These are phyloP conservation scores for Citrus maxima DNA, from an alignment of 345 rosid species.

Conservation along the genomic window DNA sequence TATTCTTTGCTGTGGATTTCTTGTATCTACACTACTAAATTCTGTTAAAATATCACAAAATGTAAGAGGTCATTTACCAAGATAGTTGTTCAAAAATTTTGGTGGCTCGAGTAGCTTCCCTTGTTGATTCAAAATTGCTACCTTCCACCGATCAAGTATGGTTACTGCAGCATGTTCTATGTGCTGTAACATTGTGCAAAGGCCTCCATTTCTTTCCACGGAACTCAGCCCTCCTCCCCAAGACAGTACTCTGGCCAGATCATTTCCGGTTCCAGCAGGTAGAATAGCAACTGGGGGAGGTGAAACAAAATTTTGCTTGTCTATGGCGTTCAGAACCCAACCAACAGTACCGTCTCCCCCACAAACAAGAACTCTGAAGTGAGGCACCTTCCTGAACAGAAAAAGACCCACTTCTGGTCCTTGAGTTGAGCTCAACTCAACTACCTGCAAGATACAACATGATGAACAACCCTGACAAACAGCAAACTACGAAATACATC, in stretches of 20 bases:
- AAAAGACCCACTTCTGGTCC: conserved; percentile 88
- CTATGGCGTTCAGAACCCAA: conserved; percentile 88
- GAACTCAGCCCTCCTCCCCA: conserved; percentile 92
- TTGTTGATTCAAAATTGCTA: conserved; percentile 52
- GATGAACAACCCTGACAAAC: conserved; percentile 11
- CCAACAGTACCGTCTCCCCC: conserved; percentile 97
- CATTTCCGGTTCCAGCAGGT: conserved; percentile 98
- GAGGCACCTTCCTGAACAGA: conserved; percentile 79
- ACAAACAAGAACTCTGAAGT: conserved; percentile 87
- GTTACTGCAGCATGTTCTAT: conserved; percentile 87
- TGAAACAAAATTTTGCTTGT: conserved; percentile 78
- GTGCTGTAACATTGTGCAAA: conserved; percentile 59
- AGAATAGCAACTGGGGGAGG: conserved; percentile 95
- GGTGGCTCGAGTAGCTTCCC: conserved; percentile 62
- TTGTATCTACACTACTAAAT: neutral
- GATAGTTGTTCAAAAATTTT: conserved; percentile 87
- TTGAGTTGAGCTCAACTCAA: conserved; percentile 70
- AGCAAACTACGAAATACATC: neutral
- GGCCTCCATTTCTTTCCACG: conserved; percentile 85
- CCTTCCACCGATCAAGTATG: conserved; percentile 91
- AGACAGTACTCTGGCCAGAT: conserved; percentile 78
- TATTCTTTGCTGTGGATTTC: neutral
- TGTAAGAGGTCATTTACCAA: conserved; percentile 44
- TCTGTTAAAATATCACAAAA: neutral
- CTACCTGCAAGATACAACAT: conserved; percentile 46